These are phyloP conservation scores for Lanmaoa pseudosensibilis DNA, from an alignment of 768 basidiomycete species.

Conservation along the genomic window DNA sequence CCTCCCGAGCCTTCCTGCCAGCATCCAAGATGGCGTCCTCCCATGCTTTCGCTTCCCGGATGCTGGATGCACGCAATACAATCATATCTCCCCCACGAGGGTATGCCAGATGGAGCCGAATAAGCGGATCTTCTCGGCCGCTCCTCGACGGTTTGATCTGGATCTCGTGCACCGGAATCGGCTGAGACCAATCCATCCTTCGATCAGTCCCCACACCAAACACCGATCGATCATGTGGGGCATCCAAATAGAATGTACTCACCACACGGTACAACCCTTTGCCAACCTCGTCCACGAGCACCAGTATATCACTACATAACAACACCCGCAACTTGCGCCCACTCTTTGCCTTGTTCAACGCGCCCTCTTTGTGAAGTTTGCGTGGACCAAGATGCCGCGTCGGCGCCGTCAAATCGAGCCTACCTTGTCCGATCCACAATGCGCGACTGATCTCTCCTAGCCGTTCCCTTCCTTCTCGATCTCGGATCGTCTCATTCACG, in stretches of 20 bases:
- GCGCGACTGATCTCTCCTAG: conserved; percentile 71
- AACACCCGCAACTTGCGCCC: conserved; percentile 74
- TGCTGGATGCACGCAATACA: conserved; percentile 53
- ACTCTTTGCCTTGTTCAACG: conserved; percentile 79
- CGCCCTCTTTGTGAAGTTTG: conserved; percentile 75
- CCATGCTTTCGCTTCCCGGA: conserved; percentile 60
- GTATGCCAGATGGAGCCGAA: conserved; percentile 66
- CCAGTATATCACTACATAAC: conserved; percentile 87
- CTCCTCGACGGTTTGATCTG: conserved; percentile 52
- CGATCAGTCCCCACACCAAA: neutral
- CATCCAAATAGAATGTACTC: conserved; percentile 23
- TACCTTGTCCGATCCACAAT: conserved; percentile 86
- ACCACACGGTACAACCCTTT: conserved; percentile 84
- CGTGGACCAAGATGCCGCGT: conserved; percentile 85
- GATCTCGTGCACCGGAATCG: conserved; percentile 71
- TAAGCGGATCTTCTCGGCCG: conserved; percentile 63
- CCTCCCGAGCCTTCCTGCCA: conserved; percentile 16
- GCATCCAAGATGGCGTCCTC: conserved; percentile 39
- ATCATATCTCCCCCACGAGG: conserved; percentile 75
- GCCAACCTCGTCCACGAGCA: conserved; percentile 73
- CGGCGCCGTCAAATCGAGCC: conserved; percentile 87
- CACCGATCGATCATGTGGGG: neutral
- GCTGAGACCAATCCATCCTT: conserved; percentile 39
- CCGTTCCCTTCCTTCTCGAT: conserved; percentile 79
- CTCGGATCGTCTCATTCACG: conserved; percentile 89